Evolutionary conservation across 176 grass and related monocot genomes (phyloP).

Genomic region (Canna indica): DNA sequence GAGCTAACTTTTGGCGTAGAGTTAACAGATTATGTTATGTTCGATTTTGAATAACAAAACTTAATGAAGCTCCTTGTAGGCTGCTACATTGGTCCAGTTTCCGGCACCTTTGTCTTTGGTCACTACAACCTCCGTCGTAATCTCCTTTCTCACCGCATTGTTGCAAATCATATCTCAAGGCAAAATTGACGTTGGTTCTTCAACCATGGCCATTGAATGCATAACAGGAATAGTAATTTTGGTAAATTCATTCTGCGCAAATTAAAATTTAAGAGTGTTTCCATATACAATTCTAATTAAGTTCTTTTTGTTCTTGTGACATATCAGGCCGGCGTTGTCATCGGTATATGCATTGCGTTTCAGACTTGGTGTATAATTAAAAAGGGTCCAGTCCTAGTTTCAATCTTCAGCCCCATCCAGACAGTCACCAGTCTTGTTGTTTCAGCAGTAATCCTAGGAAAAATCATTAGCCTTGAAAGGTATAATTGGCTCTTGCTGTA

Average conservation of each 20-base stretch:
- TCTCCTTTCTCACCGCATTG: slow-evolving; percentile 32
- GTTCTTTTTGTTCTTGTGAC: neutral
- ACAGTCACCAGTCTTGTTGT: slow-evolving; percentile 36
- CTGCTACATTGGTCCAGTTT: slow-evolving; percentile 25
- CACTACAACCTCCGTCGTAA: slow-evolving; percentile 14
- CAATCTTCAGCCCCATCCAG: slow-evolving; percentile 53
- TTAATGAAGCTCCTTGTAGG: no score
- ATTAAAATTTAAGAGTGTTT: no score
- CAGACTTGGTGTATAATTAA: slow-evolving; percentile 47
- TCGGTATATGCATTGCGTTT: slow-evolving; percentile 24
- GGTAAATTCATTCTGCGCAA: slow-evolving; percentile 10
- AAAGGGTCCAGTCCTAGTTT: slow-evolving; percentile 54
- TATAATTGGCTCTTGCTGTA: no score
- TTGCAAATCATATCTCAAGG: slow-evolving; percentile 30
- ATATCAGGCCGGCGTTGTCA: slow-evolving; percentile 35
- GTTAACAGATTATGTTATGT: no score
- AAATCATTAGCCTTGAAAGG: slow-evolving; percentile 38
- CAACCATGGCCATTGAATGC: neutral
- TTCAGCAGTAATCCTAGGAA: slow-evolving; percentile 33
- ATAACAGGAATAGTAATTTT: slow-evolving; percentile 25
- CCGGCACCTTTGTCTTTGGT: slow-evolving; percentile 44
- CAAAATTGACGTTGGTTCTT: slow-evolving; percentile 24
- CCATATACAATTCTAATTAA: no score
- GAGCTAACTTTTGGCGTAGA: no score
- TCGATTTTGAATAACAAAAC: no score